These are phyloP conservation scores for Hypholoma fasciculare DNA, from an alignment of 768 basidiomycete species.

Conservation along the genomic window DNA sequence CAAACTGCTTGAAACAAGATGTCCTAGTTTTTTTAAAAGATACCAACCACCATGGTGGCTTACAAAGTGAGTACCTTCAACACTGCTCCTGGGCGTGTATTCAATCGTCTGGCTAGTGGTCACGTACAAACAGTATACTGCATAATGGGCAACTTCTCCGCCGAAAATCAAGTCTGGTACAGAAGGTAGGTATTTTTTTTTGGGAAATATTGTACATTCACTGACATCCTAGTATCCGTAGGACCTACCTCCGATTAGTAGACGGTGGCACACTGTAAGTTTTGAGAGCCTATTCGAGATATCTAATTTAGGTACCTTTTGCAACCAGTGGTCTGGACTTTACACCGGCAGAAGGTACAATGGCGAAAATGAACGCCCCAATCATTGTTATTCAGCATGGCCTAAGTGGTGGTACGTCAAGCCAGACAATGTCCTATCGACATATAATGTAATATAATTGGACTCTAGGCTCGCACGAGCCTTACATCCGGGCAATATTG, in stretches of 20 bases:
- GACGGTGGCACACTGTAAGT: conserved; percentile 70
- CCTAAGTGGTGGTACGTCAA: conserved; percentile 43
- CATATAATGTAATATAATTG: conserved; percentile 5
- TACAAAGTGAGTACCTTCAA: conserved; percentile 32
- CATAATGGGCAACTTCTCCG: conserved; percentile 57
- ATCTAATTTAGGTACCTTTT: not conserved
- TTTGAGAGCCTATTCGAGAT: not conserved
- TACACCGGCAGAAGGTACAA: conserved; percentile 42
- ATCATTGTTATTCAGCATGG: conserved; percentile 61
- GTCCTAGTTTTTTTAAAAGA: conserved; percentile 38
- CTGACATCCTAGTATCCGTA: conserved; percentile 3
- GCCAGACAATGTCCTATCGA: not conserved
- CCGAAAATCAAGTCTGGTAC: conserved; percentile 52
- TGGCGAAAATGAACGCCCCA: conserved; percentile 37
- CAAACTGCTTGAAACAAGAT: conserved; percentile 36
- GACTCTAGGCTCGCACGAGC: conserved; percentile 75
- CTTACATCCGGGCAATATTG: conserved; percentile 83
- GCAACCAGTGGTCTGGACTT: conserved; percentile 59
- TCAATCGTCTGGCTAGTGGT: conserved; percentile 36
- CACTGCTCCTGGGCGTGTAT: not conserved
- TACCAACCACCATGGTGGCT: conserved; percentile 51
- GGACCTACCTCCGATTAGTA: conserved; percentile 48
- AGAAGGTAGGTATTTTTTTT: conserved; percentile 46
- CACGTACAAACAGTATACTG: conserved; percentile 63
- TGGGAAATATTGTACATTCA: too few species aligned